phyloP scores from a whole-genome alignment of 108 stramenopile genomes.

The Pseudonitzschia pungens region DNA sequence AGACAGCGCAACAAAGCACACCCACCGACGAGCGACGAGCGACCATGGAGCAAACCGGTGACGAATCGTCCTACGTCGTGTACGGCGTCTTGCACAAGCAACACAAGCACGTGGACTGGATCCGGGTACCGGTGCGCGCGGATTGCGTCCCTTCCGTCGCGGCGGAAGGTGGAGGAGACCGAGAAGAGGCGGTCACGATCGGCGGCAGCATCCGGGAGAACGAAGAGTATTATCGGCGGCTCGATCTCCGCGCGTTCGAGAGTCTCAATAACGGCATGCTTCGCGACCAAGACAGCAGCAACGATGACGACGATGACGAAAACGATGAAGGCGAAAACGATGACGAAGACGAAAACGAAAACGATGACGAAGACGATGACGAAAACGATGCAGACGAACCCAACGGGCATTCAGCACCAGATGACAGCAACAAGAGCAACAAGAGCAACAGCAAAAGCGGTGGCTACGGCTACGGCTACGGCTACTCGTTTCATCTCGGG shows the following conservation, averaged over 20 bases:
- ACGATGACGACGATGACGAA: not conserved
- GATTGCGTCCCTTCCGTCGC: not conserved
- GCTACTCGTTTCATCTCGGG: not conserved
- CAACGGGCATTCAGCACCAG: too few relatives aligned
- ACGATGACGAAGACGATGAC: too few relatives aligned
- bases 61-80: not conserved
- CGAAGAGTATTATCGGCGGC: not conserved
- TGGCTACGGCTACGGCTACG: not conserved
- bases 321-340: not conserved
- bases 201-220: too few relatives aligned
- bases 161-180: too few relatives aligned
- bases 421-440: not conserved
- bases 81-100: not conserved
- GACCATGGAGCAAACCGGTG: not conserved
- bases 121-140: too few relatives aligned
- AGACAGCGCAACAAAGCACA: not conserved
- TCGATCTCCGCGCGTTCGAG: not conserved
- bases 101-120: not conserved
- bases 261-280: not conserved
- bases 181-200: too few relatives aligned
- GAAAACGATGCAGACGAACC: not conserved
- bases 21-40: too few relatives aligned
- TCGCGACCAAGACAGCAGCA: not conserved
- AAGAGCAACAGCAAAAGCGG: not conserved
- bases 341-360: not conserved